Evolutionary conservation across 2,329 filamentous ascomycete genomes (phyloP).

Genomic region (Fusarium tjaetaba): DNA sequence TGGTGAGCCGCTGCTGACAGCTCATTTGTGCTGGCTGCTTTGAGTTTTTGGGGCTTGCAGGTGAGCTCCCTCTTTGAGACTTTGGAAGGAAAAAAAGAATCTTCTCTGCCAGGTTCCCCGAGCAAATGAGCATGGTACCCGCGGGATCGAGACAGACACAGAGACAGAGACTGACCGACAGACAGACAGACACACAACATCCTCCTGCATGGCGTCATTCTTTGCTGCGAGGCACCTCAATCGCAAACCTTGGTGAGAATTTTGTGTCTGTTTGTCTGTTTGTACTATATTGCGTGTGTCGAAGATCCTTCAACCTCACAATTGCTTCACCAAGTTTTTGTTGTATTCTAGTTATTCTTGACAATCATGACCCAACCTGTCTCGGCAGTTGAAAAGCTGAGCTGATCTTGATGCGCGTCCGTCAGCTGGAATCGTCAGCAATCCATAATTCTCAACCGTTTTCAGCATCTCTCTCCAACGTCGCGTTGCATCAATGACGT

Average conservation of each 20-base stretch:
- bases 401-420: neutral
- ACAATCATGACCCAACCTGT: neutral
- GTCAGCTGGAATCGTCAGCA: neutral
- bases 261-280: no score
- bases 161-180: neutral
- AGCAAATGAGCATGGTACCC: neutral
- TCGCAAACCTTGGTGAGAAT: neutral
- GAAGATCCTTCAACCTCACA: neutral
- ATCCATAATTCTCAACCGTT: neutral
- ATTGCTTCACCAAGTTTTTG: neutral
- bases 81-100: slow-evolving; percentile 28
- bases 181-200: neutral
- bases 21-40: slow-evolving; percentile 12
- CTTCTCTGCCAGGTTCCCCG: slow-evolving; percentile 24
- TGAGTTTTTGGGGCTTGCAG: slow-evolving; percentile 27
- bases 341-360: neutral
- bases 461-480: neutral
- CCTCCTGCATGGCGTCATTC: slow-evolving; percentile 23
- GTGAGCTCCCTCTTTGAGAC: slow-evolving; percentile 25
- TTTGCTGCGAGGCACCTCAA: neutral
- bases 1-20: slow-evolving; percentile 20
- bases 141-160: neutral
- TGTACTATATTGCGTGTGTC: neutral
- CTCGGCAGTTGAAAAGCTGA: slow-evolving; percentile 16
- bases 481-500: slow-evolving; percentile 28